Evolutionary conservation across 2,329 filamentous ascomycete species (phyloP).

Genomic region (Cercospora sesami): DNA sequence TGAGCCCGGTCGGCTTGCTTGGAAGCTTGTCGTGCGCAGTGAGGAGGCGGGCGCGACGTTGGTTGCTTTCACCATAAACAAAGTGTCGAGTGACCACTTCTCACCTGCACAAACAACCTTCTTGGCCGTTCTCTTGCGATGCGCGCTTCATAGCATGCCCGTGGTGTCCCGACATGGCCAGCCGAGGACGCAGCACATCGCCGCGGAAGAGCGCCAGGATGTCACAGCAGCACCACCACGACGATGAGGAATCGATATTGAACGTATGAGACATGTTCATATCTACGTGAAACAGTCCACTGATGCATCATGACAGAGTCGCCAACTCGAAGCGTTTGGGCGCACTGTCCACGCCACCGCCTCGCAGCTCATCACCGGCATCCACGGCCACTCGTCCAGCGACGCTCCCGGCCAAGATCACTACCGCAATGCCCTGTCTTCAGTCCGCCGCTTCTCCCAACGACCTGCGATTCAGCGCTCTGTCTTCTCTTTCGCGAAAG

Average conservation of each 20-base stretch:
- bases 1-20: background rate
- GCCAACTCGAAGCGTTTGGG: constrained; percentile 87
- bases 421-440: constrained; percentile 84
- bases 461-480: constrained; percentile 81
- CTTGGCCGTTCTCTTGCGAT: constrained; percentile 4
- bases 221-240: constrained; percentile 21
- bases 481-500: constrained; percentile 87
- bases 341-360: constrained; percentile 94
- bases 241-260: constrained; percentile 32
- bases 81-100: constrained; percentile 12
- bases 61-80: constrained; percentile 6
- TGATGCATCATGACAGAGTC: constrained; percentile 57
- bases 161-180: constrained; percentile 25
- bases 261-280: constrained; percentile 17
- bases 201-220: constrained; percentile 27
- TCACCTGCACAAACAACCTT: background rate
- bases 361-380: constrained; percentile 69
- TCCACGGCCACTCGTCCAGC: constrained; percentile 47
- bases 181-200: constrained; percentile 35
- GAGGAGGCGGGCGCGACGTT: constrained; percentile 6
- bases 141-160: constrained; percentile 17
- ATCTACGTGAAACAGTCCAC: background rate
- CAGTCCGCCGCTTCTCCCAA: constrained; percentile 85
- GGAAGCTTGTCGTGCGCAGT: background rate
- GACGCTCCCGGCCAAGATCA: constrained; percentile 52